Conservation (phyloP, 495 filamentous ascomycete genomes). For the Talaromyces stipitatus region DNA sequence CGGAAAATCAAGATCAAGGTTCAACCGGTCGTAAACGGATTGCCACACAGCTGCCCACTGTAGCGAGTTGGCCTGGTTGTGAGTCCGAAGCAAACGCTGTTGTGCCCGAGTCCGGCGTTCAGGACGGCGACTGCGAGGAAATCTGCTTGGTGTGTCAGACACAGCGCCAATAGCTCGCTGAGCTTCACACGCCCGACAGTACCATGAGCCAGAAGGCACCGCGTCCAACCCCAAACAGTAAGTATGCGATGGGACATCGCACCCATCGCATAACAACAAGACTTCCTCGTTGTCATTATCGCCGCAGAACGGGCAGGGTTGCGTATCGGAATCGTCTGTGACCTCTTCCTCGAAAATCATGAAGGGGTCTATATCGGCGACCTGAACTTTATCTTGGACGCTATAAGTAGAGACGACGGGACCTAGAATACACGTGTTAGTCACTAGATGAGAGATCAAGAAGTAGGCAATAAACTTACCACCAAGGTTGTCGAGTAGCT, state of each 20-base stretch:
- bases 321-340: slow-evolving; percentile 51
- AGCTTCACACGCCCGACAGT: slow-evolving; percentile 67
- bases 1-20: slow-evolving; percentile 82
- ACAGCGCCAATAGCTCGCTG: slow-evolving; percentile 37
- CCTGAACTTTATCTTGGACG: slow-evolving; percentile 84
- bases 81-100: slow-evolving; percentile 31
- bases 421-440: slow-evolving; percentile 38
- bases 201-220: slow-evolving; percentile 73
- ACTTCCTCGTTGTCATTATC: slow-evolving; percentile 67
- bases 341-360: slow-evolving; percentile 69
- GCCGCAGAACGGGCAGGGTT: slow-evolving; percentile 76
- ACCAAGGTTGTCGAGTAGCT: slow-evolving; percentile 67
- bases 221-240: slow-evolving; percentile 74
- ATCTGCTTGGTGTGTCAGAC: slow-evolving; percentile 22
- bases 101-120: slow-evolving; percentile 45
- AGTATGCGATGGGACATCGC: slow-evolving; percentile 76
- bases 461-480: slow-evolving; percentile 53
- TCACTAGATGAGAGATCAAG: background rate
- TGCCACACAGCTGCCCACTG: slow-evolving; percentile 66
- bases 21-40: slow-evolving; percentile 54
- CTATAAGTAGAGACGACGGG: slow-evolving; percentile 67
- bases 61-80: slow-evolving; percentile 37
- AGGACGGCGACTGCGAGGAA: slow-evolving; percentile 24
- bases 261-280: slow-evolving; percentile 80
- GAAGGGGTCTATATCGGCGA: slow-evolving; percentile 76